Evolutionary conservation across 768 basidiomycete genomes (phyloP).

Genomic region (Tylopilus vinaceipallidus): DNA sequence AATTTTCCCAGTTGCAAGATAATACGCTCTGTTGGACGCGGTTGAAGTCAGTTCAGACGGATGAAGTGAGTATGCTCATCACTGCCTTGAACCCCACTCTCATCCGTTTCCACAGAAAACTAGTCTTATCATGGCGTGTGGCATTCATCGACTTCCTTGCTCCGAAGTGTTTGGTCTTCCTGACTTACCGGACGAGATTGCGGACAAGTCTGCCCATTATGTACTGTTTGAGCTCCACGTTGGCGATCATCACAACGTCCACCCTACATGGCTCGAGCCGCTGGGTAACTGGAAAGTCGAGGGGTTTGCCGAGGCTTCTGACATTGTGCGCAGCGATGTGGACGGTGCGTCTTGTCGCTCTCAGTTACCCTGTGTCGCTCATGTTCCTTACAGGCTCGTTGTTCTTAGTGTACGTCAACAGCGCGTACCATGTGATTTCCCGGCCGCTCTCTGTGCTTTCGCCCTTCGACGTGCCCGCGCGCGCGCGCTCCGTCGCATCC

Average conservation of each 20-base stretch:
- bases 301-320: constrained; percentile 44
- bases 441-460: constrained; percentile 39
- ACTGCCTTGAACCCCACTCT: background rate
- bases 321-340: constrained; percentile 41
- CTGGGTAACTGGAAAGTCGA: constrained; percentile 57
- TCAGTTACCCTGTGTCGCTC: constrained; percentile 2
- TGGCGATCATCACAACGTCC: constrained; percentile 18
- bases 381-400: constrained; percentile 21
- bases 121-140: constrained; percentile 45
- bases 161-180: constrained; percentile 22
- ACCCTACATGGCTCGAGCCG: constrained; percentile 36
- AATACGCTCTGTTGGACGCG: constrained; percentile 21
- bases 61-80: constrained; percentile 13
- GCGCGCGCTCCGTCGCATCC: constrained; percentile 15
- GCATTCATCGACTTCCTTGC: constrained; percentile 29
- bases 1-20: constrained; percentile 1
- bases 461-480: constrained; percentile 11
- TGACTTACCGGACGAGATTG: constrained; percentile 12
- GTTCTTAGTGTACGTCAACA: constrained; percentile 38
- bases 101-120: constrained; percentile 12
- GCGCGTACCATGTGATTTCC: constrained; percentile 44
- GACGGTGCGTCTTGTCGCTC: constrained; percentile 41
- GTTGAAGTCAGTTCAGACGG: constrained; percentile 19
- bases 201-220: constrained; percentile 10
- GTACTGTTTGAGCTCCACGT: constrained; percentile 27